Evolutionary conservation across 2,329 filamentous ascomycete genomes (phyloP).

Genomic region (Fusarium praegraminearum): DNA sequence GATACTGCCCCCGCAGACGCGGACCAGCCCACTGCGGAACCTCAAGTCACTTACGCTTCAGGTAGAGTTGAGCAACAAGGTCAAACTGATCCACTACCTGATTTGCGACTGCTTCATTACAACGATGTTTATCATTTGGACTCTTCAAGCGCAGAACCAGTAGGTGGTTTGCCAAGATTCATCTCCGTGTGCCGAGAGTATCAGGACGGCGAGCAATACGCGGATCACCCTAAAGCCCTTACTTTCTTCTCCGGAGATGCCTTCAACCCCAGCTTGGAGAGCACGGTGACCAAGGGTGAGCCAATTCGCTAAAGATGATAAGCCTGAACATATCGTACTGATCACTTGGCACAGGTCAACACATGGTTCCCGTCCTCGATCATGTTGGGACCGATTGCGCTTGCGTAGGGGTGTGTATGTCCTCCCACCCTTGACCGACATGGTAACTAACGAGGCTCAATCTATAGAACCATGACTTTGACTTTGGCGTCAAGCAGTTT

Average conservation of each 20-base stretch:
- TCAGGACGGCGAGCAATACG: constrained; percentile 69
- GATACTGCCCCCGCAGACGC: constrained; percentile 28
- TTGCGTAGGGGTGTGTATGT: constrained; percentile 78
- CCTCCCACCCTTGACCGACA: constrained; percentile 31
- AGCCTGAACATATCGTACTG: neutral
- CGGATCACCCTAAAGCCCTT: constrained; percentile 73
- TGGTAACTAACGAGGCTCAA: constrained; percentile 15
- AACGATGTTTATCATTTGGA: constrained; percentile 97
- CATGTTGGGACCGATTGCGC: constrained; percentile 80
- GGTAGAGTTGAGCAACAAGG: constrained; percentile 39
- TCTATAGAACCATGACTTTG: constrained; percentile 85
- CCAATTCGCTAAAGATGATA: neutral
- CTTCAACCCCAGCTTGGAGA: constrained; percentile 92
- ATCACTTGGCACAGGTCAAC: constrained; percentile 64
- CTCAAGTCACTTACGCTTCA: constrained; percentile 47
- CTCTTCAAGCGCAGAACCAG: constrained; percentile 78
- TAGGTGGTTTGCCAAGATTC: constrained; percentile 85
- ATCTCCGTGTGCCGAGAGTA: constrained; percentile 84
- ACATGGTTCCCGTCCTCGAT: constrained; percentile 91
- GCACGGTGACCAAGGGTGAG: constrained; percentile 85
- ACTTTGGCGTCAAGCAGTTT: constrained; percentile 89
- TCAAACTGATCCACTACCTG: constrained; percentile 59
- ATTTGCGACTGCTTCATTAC: constrained; percentile 87
- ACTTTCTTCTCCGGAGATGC: constrained; percentile 93
- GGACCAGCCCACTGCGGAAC: constrained; percentile 44